A percentile compares a stretch with the other conserved stretches of the same genome.
Conservation (phyloP, 2,329 filamentous ascomycete genomes). For the Calonectria naviculata region DNA sequence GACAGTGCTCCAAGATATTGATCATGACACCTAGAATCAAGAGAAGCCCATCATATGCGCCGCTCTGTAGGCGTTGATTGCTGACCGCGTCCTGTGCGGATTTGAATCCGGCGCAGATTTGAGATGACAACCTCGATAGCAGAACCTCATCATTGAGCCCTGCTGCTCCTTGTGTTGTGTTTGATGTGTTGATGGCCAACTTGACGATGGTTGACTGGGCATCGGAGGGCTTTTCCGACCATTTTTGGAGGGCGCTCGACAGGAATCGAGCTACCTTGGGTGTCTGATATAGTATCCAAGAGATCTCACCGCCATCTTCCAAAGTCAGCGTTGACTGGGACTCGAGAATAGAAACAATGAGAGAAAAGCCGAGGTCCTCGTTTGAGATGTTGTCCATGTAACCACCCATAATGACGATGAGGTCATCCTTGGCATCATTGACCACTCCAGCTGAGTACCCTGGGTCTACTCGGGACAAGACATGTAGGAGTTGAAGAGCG, state of each 20-base stretch:
- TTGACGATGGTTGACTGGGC: conserved; percentile 52
- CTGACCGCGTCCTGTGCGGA: conserved; percentile 59
- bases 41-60: conserved; percentile 76
- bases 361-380: conserved; percentile 52
- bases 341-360: conserved; percentile 54
- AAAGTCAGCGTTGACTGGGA: conserved; percentile 45
- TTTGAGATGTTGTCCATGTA: conserved; percentile 29
- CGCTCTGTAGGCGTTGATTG: conserved; percentile 59
- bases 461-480: conserved; percentile 44
- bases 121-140: conserved; percentile 58
- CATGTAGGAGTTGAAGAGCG: conserved; percentile 71
- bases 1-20: conserved; percentile 85
- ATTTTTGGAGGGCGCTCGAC: conserved; percentile 40
- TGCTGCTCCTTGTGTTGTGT: conserved; percentile 80
- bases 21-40: conserved; percentile 86
- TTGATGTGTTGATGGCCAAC: conserved; percentile 86
- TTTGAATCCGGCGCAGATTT: conserved; percentile 64
- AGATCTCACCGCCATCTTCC: conserved; percentile 31
- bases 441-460: conserved; percentile 42
- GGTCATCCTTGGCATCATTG: conserved; percentile 40
- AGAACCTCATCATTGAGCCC: conserved; percentile 73
- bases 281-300: conserved; percentile 40
- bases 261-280: conserved; percentile 45
- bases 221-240: conserved; percentile 42
- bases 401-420: conserved; percentile 38